Conservation (phyloP, 805 yeast species). For the Candida krabiensis region DNA sequence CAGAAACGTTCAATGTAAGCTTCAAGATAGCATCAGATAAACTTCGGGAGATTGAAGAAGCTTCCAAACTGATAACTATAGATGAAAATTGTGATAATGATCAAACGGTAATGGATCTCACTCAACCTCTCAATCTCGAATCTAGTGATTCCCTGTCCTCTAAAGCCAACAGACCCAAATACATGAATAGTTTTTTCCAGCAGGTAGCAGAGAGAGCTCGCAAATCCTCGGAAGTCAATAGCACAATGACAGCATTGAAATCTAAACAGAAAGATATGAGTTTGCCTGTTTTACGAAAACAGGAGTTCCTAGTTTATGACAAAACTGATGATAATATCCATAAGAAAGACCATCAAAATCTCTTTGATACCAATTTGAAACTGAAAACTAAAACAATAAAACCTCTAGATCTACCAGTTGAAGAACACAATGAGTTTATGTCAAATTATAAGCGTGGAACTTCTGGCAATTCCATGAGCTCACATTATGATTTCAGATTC, state of each 20-base stretch:
- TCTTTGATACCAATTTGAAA: background rate
- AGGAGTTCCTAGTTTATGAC: slow-evolving; percentile 36
- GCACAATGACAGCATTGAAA: slow-evolving; percentile 23
- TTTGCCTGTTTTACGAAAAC: slow-evolving; percentile 32
- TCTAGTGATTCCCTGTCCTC: too few species aligned
- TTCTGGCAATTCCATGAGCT: background rate
- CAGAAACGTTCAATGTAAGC: slow-evolving; percentile 14
- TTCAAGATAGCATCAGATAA: slow-evolving; percentile 14
- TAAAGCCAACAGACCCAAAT: slow-evolving; percentile 11
- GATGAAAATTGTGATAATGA: too few species aligned
- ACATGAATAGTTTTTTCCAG: slow-evolving; percentile 30
- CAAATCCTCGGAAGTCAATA: slow-evolving; percentile 11
- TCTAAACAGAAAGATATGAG: slow-evolving; percentile 34
- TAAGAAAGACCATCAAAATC: too few species aligned
- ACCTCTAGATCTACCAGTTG: too few species aligned
- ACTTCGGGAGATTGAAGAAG: slow-evolving; percentile 3
- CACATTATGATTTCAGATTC: background rate
- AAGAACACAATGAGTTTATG: slow-evolving; percentile 4
- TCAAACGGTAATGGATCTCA: too few species aligned
- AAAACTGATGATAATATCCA: slow-evolving; percentile 14
- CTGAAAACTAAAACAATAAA: too few species aligned
- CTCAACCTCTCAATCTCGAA: too few species aligned
- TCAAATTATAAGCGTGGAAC: slow-evolving; percentile 4
- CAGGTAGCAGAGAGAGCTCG: slow-evolving; percentile 40
- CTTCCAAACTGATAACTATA: background rate